phyloP scores from a whole-genome alignment of 1,284 basidiomycete genomes.

The Anthracocystis panici-leucophaei region DNA sequence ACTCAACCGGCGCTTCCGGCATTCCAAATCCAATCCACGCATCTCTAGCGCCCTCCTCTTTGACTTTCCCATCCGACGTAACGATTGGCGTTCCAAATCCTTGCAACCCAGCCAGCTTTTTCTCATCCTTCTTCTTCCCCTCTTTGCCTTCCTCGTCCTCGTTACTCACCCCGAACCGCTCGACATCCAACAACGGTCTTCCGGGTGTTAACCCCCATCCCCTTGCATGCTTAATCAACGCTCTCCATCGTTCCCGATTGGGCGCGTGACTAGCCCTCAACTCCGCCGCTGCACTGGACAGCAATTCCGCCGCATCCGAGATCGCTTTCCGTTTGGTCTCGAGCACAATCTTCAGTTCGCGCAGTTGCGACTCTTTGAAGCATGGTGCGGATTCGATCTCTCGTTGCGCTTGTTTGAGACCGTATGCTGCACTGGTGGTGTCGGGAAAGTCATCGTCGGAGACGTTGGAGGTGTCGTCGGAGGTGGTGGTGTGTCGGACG shows the following conservation, averaged over 20 bases:
- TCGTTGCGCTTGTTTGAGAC: slow-evolving; percentile 20
- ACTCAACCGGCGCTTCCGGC: slow-evolving; percentile 51
- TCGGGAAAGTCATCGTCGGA: slow-evolving; percentile 28
- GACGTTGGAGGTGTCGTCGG: slow-evolving; percentile 15
- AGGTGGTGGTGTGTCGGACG: background rate
- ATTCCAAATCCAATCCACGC: slow-evolving; percentile 64
- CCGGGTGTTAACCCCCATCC: slow-evolving; percentile 62
- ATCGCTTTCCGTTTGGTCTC: slow-evolving; percentile 48
- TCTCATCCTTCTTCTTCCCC: background rate
- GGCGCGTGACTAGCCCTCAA: slow-evolving; percentile 27
- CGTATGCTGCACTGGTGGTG: slow-evolving; percentile 17
- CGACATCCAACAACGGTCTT: slow-evolving; percentile 57
- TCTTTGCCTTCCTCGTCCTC: slow-evolving; percentile 4
- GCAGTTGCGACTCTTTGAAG: slow-evolving; percentile 16
- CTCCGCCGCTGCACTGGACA: slow-evolving; percentile 49
- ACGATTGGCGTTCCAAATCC: slow-evolving; percentile 59
- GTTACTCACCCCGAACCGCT: slow-evolving; percentile 42
- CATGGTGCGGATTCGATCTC: slow-evolving; percentile 17
- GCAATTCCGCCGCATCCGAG: slow-evolving; percentile 44
- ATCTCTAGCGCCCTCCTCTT: slow-evolving; percentile 61
- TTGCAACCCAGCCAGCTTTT: slow-evolving; percentile 32
- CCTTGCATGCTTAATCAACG: slow-evolving; percentile 36
- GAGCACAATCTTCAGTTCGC: slow-evolving; percentile 46
- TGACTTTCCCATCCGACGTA: slow-evolving; percentile 55
- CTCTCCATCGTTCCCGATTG: slow-evolving; percentile 54